Conservation (phyloP, 768 basidiomycete genomes). For the Coprinellus micaceus region DNA sequence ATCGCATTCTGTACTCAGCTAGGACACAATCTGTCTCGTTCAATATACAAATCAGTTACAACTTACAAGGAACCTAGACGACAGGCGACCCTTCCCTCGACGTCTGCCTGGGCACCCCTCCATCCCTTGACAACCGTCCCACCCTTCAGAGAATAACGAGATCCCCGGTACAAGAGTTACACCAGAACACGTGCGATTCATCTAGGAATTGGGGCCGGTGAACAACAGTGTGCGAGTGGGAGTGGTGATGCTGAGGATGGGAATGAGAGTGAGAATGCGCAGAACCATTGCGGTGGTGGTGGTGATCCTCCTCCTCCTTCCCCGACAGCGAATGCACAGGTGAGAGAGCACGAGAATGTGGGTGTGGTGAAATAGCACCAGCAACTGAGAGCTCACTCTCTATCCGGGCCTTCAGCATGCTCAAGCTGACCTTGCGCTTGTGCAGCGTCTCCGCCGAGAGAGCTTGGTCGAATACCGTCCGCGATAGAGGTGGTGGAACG, state of each 20-base stretch:
- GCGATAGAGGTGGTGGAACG: conserved; percentile 40
- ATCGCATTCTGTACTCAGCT: conserved; percentile 2
- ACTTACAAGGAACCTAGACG: neutral
- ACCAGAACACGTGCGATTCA: conserved; percentile 89
- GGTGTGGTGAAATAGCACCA: conserved; percentile 29
- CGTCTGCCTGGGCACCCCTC: neutral
- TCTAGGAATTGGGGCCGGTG: conserved; percentile 76
- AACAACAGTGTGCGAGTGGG: conserved; percentile 20
- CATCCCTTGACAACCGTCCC: no score
- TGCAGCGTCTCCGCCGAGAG: conserved; percentile 74
- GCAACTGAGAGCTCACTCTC: conserved; percentile 64
- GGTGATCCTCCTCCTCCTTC: neutral
- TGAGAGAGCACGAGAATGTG: conserved; percentile 54
- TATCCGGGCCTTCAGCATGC: conserved; percentile 89
- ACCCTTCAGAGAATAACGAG: conserved; percentile 64
- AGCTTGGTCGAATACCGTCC: conserved; percentile 64
- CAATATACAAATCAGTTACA: neutral
- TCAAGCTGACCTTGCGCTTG: conserved; percentile 78
- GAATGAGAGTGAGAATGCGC: conserved; percentile 17
- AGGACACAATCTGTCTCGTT: neutral
- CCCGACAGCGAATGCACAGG: conserved; percentile 45
- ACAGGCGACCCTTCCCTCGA: neutral
- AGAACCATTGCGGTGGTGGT: conserved; percentile 20
- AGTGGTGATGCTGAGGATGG: conserved; percentile 22
- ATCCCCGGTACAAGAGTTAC: conserved; percentile 77